Base-by-base conservation (phyloP, 192 early-diverging fungal species). In the Gryganskiella cystojenkinii region DNA sequence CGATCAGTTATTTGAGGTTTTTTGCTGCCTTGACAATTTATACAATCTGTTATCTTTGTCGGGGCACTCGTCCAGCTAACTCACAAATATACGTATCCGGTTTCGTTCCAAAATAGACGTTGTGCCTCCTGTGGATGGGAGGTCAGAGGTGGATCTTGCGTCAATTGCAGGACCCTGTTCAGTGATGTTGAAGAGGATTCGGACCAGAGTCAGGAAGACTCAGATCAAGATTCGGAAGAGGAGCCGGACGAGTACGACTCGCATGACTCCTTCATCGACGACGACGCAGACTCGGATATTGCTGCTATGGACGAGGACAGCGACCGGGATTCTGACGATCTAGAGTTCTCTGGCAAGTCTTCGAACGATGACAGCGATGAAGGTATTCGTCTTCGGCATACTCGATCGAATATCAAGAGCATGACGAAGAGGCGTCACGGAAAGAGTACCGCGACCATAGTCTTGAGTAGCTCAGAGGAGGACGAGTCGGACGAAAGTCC, bases 101-200 rank as follows among this genome's bases (percentile, higher is more conserved):
- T 34, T 33, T 40, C 37, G 30, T 19, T 35, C 24, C 9, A 7
- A 30, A 15, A 34, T 67, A 76, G 72, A 19, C 64, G 72, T n/a
- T 76, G 72, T 43, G 72, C 25, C 19, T 58, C 65, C 6, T 76
- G 72, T 63, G 72, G 72, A 0, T 76, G 72, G 72, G 72, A 76
- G 28, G 72, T 76, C 20, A 24, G 58, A 42, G 50, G 58, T 33
- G 72, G 72, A 14, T 37, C 17, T 7, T 76, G 72, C 17, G 49
- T 58, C 11, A 59, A 67, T 8, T 76, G 72, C 27, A 76, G 47
- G 7, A 76, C 49, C 7, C 58, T 67, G 7, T 76, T 63, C 52
- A 76, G 72, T 59, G 72, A 65, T 28, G 53, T 34, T 17, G 72
- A 67, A n/a, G 43, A 28, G 15, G 68, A 62, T 14, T 76, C 72